Percentiles rank a stretch among this genome's conserved stretches.
phyloP scores from a whole-genome alignment of 78 protist species.

The Emiliania huxleyi region DNA sequence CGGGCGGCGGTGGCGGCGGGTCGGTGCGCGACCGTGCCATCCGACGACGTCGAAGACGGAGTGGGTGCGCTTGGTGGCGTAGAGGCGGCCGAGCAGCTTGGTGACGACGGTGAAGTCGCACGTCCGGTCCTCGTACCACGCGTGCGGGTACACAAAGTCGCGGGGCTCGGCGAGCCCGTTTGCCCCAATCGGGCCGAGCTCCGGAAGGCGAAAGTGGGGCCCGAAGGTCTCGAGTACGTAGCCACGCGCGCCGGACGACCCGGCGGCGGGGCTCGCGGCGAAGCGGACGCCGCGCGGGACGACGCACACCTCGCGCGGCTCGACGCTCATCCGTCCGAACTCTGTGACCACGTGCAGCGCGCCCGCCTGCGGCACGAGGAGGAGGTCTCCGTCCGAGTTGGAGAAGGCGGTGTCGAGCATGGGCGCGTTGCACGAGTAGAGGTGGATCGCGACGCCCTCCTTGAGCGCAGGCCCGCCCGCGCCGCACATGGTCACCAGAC shows the following conservation, averaged over 20 bases:
- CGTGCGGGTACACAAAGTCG: not conserved
- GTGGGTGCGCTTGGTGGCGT: constrained; percentile 1
- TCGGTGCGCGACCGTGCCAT: too few relatives aligned
- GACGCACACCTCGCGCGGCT: not conserved
- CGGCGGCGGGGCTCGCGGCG: not conserved
- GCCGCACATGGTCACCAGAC: constrained; percentile 74
- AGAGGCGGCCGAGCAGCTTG: constrained; percentile 76
- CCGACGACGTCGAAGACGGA: constrained; percentile 92
- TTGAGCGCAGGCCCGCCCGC: constrained; percentile 64
- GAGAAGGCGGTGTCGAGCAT: constrained; percentile 70
- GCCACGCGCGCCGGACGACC: not conserved
- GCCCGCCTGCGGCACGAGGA: constrained; percentile 56
- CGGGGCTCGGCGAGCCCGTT: constrained; percentile 26
- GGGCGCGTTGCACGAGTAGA: constrained; percentile 58
- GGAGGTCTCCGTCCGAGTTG: constrained; percentile 89
- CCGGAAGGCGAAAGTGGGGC: not conserved
- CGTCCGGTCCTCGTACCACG: not conserved
- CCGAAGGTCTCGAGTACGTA: not conserved
- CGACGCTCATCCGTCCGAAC: not conserved
- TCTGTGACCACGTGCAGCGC: not conserved
- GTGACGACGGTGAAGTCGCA: constrained; percentile 27
- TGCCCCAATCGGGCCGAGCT: constrained; percentile 13
- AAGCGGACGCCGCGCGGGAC: not conserved
- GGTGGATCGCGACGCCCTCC: constrained; percentile 80
- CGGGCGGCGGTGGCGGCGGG: too few relatives aligned